Conservation (phyloP, 768 basidiomycete genomes). For the Termitomyces sp. region DNA sequence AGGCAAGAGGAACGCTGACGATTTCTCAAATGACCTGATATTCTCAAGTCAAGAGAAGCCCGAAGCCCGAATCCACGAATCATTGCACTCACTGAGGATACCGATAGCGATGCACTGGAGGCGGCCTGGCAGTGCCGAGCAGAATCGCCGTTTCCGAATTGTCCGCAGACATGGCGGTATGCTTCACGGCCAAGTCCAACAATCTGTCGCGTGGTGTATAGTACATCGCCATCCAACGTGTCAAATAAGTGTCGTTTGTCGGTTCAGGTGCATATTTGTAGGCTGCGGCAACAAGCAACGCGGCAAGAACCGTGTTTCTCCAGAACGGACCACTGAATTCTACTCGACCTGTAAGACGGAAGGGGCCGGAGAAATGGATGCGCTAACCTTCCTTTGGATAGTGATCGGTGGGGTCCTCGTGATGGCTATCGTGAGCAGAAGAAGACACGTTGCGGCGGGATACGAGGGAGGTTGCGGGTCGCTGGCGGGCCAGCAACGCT, state of each 20-base stretch:
- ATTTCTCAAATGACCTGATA: slow-evolving; percentile 51
- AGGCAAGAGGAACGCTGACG: slow-evolving; percentile 55
- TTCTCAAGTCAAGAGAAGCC: not conserved
- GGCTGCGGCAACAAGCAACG: slow-evolving; percentile 45
- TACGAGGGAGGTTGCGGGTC: slow-evolving; percentile 23
- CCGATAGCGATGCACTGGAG: slow-evolving; percentile 56
- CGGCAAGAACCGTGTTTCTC: slow-evolving; percentile 55
- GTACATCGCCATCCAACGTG: slow-evolving; percentile 63
- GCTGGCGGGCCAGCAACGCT: slow-evolving; percentile 32
- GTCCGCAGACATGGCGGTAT: slow-evolving; percentile 44
- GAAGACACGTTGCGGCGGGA: slow-evolving; percentile 40
- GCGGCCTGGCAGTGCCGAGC: slow-evolving; percentile 40
- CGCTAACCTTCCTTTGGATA: slow-evolving; percentile 59
- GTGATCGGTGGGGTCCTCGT: slow-evolving; percentile 36
- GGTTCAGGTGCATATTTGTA: slow-evolving; percentile 70
- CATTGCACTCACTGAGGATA: slow-evolving; percentile 66
- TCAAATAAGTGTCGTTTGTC: slow-evolving; percentile 58
- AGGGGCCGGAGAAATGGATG: not conserved
- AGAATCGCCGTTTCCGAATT: slow-evolving; percentile 39
- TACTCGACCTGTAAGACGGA: slow-evolving; percentile 19
- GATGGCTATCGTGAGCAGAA: slow-evolving; percentile 39
- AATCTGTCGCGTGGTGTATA: slow-evolving; percentile 50
- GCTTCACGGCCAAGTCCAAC: slow-evolving; percentile 52
- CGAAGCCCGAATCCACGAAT: not conserved
- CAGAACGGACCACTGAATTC: slow-evolving; percentile 67